Conservation (phyloP, 2,329 filamentous ascomycete species). For the Daldinia eschscholtzii region DNA sequence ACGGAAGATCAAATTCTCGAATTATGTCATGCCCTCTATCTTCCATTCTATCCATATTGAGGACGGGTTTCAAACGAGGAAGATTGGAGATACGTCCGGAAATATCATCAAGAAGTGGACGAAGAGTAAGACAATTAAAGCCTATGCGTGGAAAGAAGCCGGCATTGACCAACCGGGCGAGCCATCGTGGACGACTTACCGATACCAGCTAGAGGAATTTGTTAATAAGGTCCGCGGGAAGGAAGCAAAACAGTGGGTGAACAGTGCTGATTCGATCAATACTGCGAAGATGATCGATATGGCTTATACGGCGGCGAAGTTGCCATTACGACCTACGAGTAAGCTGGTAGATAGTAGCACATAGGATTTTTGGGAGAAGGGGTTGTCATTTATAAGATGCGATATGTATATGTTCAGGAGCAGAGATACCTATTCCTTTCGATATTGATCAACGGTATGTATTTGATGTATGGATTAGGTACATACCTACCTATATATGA, state of each 20-base stretch:
- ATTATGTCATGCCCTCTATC: constrained; percentile 38
- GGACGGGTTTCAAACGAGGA: constrained; percentile 48
- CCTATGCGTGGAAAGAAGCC: constrained; percentile 45
- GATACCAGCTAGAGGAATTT: constrained; percentile 58
- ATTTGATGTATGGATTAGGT: not conserved
- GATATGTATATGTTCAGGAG: not conserved
- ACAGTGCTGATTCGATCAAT: constrained; percentile 53
- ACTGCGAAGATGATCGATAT: constrained; percentile 57
- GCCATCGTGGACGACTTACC: constrained; percentile 55
- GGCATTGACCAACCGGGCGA: constrained; percentile 47
- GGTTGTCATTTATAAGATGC: not conserved
- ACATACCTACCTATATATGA: not conserved
- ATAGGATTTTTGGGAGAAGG: not conserved
- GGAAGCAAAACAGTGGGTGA: constrained; percentile 54
- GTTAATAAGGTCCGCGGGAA: constrained; percentile 55
- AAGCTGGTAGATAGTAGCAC: constrained; percentile 7
- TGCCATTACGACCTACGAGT: constrained; percentile 50
- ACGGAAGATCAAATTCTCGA: constrained; percentile 45
- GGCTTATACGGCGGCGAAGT: constrained; percentile 55
- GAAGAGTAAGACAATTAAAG: constrained; percentile 42
- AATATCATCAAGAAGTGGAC: constrained; percentile 44
- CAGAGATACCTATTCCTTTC: not conserved
- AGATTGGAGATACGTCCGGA: constrained; percentile 24
- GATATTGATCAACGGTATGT: not conserved
- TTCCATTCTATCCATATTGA: constrained; percentile 46